phyloP scores from a whole-genome alignment of 129 eudicot genomes.

The Apium graveolens region DNA sequence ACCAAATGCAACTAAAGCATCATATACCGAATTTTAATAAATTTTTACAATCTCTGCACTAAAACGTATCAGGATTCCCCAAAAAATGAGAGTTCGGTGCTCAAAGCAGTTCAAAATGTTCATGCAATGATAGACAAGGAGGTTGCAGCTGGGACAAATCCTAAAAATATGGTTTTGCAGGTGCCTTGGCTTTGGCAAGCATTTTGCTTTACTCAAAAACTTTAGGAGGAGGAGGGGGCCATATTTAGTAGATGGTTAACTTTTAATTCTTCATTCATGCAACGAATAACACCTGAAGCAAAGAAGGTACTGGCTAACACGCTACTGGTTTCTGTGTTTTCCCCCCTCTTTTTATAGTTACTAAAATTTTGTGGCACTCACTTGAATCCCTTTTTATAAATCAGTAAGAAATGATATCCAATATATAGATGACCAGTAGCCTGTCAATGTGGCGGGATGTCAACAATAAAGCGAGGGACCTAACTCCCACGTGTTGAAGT shows the following conservation, averaged over 20 bases:
- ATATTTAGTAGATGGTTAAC: conserved; percentile 98
- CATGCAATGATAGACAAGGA: conserved; percentile 87
- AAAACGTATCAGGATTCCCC: conserved; percentile 53
- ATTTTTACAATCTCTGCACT: too few species aligned
- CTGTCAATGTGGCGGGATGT: background rate
- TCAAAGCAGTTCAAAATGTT: conserved; percentile 77
- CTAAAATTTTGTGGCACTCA: background rate
- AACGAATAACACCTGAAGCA: conserved; percentile 58
- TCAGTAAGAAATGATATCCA: background rate
- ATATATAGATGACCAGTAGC: background rate
- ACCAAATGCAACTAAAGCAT: background rate
- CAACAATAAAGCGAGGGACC: background rate
- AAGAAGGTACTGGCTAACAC: conserved; percentile 43
- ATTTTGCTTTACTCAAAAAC: conserved; percentile 77
- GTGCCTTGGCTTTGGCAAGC: conserved; percentile 93
- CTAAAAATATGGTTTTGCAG: conserved; percentile 65
- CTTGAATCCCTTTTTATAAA: background rate
- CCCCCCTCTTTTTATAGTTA: background rate
- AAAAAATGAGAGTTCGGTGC: conserved; percentile 51
- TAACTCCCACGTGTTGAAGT: background rate
- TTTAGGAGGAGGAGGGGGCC: conserved; percentile 88
- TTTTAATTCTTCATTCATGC: conserved; percentile 58
- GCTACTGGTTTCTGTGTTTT: background rate
- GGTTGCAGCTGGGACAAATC: conserved; percentile 72
- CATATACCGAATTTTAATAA: background rate